Conservation (phyloP, 768 basidiomycete genomes). For the Lactarius akahatsu region DNA sequence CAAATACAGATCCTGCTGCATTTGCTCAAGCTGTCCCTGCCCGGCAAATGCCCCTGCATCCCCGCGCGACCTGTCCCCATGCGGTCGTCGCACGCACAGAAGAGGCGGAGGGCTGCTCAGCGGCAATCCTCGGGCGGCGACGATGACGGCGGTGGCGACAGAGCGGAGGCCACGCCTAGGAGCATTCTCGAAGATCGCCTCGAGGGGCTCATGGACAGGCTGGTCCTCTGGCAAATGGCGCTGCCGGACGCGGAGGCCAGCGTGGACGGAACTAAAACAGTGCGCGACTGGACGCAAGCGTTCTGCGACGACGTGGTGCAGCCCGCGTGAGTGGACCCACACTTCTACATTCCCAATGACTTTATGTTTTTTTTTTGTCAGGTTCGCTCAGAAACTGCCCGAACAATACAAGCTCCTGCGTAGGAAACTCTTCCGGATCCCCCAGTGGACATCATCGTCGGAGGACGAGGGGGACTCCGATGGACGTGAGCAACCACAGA, state of each 20-base stretch:
- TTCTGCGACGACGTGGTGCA: slow-evolving; percentile 71
- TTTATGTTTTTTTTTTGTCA: not conserved
- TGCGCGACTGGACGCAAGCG: slow-evolving; percentile 67
- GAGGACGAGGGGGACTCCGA: slow-evolving; percentile 17
- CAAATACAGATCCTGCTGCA: slow-evolving; percentile 76
- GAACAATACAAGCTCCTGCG: slow-evolving; percentile 30
- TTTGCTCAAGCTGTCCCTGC: slow-evolving; percentile 61
- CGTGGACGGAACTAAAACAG: slow-evolving; percentile 25
- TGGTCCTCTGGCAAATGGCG: slow-evolving; percentile 72
- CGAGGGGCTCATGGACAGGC: slow-evolving; percentile 67
- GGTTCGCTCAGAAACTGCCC: slow-evolving; percentile 11
- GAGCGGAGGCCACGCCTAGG: slow-evolving; percentile 19
- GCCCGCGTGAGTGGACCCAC: slow-evolving; percentile 45
- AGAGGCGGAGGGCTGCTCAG: slow-evolving; percentile 28
- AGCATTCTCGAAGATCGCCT: slow-evolving; percentile 55
- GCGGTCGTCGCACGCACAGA: slow-evolving; percentile 19
- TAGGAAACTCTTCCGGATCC: slow-evolving; percentile 28
- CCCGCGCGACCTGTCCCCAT: slow-evolving; percentile 27
- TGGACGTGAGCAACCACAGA: not conserved
- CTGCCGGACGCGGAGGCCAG: slow-evolving; percentile 38
- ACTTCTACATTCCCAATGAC: not conserved
- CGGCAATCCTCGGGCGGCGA: slow-evolving; percentile 29
- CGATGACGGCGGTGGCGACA: slow-evolving; percentile 2
- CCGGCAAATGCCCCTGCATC: slow-evolving; percentile 41
- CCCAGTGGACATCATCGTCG: slow-evolving; percentile 19